phyloP scores from a whole-genome alignment of 129 eudicot species.

The Smallanthus sonchifolius region DNA sequence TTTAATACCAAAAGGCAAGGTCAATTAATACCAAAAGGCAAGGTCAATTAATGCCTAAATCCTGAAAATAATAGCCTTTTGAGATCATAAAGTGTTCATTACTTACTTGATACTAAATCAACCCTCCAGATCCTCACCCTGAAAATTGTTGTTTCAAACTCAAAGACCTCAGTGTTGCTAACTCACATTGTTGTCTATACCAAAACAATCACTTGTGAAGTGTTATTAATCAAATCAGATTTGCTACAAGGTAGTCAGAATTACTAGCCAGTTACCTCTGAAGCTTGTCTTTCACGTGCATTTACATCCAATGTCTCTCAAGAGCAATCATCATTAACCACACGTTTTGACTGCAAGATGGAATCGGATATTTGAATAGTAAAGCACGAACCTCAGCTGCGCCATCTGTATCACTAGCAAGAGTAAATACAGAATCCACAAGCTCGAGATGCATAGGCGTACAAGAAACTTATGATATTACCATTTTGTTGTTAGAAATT shows the following conservation, averaged over 20 bases:
- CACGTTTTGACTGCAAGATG: background rate
- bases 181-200: background rate
- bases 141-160: background rate
- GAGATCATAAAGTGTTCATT: background rate
- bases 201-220: background rate
- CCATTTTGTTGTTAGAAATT: slow-evolving; percentile 53
- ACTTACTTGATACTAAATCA: no score
- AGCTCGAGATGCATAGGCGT: slow-evolving; percentile 7
- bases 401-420: slow-evolving; percentile 53
- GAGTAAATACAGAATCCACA: slow-evolving; percentile 12
- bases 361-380: background rate
- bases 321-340: slow-evolving; percentile 10
- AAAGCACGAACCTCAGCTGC: slow-evolving; percentile 38
- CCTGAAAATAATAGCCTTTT: background rate
- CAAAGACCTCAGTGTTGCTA: background rate
- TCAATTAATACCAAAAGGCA: no score
- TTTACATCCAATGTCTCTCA: background rate
- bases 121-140: background rate
- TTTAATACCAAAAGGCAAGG: no score
- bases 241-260: background rate
- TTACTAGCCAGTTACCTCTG: background rate
- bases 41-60: no score
- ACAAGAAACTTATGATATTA: slow-evolving; percentile 30
- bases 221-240: background rate
- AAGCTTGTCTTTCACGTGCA: no score